Evolutionary conservation across 2,329 filamentous ascomycete genomes (phyloP).

Genomic region (Calonectria fujianensis): DNA sequence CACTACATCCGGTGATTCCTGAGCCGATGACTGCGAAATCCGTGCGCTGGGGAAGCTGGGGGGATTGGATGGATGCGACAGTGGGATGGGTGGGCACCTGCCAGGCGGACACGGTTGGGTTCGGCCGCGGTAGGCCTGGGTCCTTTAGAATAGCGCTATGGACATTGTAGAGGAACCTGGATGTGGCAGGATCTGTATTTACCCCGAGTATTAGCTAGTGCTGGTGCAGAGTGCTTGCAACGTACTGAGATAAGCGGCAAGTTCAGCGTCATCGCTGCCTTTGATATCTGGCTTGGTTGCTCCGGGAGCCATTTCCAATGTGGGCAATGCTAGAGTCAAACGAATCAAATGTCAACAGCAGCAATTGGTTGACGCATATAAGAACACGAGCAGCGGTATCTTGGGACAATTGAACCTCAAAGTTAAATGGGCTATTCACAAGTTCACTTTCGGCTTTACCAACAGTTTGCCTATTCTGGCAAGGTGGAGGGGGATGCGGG

Average conservation of each 20-base stretch:
- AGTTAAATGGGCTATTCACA: background rate
- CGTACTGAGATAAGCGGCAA: conserved; percentile 12
- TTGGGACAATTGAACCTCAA: background rate
- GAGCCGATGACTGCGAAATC: conserved; percentile 57
- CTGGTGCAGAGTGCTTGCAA: background rate
- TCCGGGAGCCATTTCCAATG: background rate
- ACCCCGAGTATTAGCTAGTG: background rate
- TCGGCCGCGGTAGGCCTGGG: conserved; percentile 50
- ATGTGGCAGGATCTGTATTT: conserved; percentile 30
- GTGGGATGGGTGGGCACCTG: conserved; percentile 52
- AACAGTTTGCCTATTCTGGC: background rate
- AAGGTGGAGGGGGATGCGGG: conserved; percentile 1
- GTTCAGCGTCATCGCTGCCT: background rate
- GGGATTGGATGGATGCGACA: conserved; percentile 50
- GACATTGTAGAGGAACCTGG: conserved; percentile 29
- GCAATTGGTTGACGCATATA: background rate
- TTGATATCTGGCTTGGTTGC: background rate
- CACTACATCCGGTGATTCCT: conserved; percentile 57
- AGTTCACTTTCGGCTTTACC: background rate
- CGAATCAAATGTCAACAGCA: background rate
- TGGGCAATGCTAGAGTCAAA: background rate
- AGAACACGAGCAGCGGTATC: background rate
- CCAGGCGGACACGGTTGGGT: conserved; percentile 54
- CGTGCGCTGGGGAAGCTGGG: conserved; percentile 42
- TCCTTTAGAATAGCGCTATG: conserved; percentile 41